A percentile compares a stretch with the other conserved stretches of the same genome.
These are phyloP conservation scores for Raphanus hybrid DNA, from an alignment of 441 rosid species.

Conservation along the genomic window DNA sequence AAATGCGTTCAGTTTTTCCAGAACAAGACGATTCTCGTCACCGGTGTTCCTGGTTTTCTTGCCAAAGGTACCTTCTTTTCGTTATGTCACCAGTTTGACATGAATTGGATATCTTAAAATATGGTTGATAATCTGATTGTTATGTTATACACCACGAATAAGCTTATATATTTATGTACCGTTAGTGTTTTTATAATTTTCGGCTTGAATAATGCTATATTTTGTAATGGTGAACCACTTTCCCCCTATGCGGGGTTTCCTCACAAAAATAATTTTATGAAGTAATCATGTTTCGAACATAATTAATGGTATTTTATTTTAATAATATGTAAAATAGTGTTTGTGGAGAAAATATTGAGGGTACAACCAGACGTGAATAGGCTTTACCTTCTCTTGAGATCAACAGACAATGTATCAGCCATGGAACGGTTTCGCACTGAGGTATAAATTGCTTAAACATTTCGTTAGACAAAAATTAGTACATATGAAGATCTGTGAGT, in stretches of 20 bases:
- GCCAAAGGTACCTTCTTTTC: slow-evolving; percentile 46
- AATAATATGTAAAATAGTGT: slow-evolving; percentile 39
- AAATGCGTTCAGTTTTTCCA: slow-evolving; percentile 48
- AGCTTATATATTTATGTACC: too few relatives aligned
- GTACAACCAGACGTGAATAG: slow-evolving; percentile 65
- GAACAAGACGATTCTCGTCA: slow-evolving; percentile 51
- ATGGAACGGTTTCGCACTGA: slow-evolving; percentile 54
- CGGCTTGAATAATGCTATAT: not conserved
- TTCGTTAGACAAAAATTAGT: not conserved
- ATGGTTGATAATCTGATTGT: not conserved
- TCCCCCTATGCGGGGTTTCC: not conserved
- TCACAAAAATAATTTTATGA: not conserved
- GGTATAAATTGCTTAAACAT: slow-evolving; percentile 33
- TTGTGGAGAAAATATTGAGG: slow-evolving; percentile 62
- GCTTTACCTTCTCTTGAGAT: slow-evolving; percentile 62
- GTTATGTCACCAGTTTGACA: not conserved
- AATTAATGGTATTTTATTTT: not conserved
- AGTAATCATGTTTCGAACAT: not conserved
- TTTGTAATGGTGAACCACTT: slow-evolving; percentile 19
- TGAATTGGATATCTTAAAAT: not conserved
- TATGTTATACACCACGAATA: not conserved
- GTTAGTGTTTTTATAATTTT: not conserved
- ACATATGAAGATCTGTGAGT: not conserved
- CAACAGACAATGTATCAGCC: slow-evolving; percentile 56
- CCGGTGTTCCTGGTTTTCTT: slow-evolving; percentile 56